phyloP scores from a whole-genome alignment of 148 eudicot species.

The Vaccinium myrtillus region DNA sequence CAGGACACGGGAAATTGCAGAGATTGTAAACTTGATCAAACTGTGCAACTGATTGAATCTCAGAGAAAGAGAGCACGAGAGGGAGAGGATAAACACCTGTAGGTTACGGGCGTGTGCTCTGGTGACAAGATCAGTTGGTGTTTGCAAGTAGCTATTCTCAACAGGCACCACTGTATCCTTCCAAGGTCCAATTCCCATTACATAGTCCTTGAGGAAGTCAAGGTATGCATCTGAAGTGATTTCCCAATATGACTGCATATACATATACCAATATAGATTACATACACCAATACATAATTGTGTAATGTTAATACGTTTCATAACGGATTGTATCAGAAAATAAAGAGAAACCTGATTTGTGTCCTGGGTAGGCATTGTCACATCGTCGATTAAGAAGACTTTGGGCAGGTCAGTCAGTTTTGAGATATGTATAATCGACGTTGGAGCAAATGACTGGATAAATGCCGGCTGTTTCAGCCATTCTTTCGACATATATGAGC shows the following conservation, averaged over 20 bases:
- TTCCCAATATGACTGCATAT: slow-evolving; percentile 71
- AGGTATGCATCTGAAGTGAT: slow-evolving; percentile 89
- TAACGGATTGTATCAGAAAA: neutral
- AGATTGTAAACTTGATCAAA: neutral
- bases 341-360: slow-evolving; percentile 74
- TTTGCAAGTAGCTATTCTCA: slow-evolving; percentile 52
- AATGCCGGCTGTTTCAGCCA: slow-evolving; percentile 92
- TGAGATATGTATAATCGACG: slow-evolving; percentile 71
- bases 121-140: slow-evolving; percentile 83
- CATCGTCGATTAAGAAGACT: slow-evolving; percentile 73
- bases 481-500: slow-evolving; percentile 76
- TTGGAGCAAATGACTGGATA: slow-evolving; percentile 96
- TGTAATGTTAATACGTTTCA: neutral
- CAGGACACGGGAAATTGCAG: neutral
- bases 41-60: neutral
- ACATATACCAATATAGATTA: too few species aligned
- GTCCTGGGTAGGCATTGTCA: slow-evolving; percentile 64
- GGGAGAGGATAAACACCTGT: slow-evolving; percentile 48
- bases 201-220: slow-evolving; percentile 69
- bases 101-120: slow-evolving; percentile 87
- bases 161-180: slow-evolving; percentile 82
- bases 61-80: neutral
- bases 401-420: slow-evolving; percentile 83
- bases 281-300: too few species aligned
- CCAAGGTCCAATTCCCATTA: slow-evolving; percentile 97